Evolutionary conservation across 805 yeast genomes (phyloP).

Genomic region (Pichia manshurica): DNA sequence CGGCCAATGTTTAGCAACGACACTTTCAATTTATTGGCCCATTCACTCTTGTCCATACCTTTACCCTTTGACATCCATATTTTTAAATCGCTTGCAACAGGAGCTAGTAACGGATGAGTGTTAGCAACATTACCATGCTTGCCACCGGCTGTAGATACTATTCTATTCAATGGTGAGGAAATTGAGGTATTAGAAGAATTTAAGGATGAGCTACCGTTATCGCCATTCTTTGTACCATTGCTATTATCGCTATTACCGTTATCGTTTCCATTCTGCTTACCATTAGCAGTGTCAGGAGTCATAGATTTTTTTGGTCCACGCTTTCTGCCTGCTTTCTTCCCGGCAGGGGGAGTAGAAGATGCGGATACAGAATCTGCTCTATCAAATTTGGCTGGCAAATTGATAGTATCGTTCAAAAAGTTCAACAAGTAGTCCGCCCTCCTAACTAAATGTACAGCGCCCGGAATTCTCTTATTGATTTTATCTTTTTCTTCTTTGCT

Average conservation of each 20-base stretch:
- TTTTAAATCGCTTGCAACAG: constrained; percentile 27
- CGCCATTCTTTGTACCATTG: background rate
- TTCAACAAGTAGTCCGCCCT: constrained; percentile 81
- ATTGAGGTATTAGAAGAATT: too few relatives aligned
- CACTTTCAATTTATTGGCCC: constrained; percentile 27
- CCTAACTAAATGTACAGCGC: constrained; percentile 86
- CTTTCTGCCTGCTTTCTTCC: constrained; percentile 15
- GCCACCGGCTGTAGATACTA: background rate
- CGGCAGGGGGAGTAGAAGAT: constrained; percentile 11
- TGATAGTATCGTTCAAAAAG: constrained; percentile 48
- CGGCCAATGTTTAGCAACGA: constrained; percentile 28
- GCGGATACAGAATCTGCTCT: background rate
- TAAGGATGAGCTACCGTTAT: background rate
- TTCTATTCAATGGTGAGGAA: constrained; percentile 1
- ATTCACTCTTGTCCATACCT: constrained; percentile 28
- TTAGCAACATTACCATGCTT: background rate
- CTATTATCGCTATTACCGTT: background rate
- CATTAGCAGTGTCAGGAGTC: constrained; percentile 18
- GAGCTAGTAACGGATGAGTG: constrained; percentile 23
- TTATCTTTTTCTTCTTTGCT: constrained; percentile 35
- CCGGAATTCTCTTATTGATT: constrained; percentile 66
- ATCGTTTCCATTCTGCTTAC: background rate
- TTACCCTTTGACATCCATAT: constrained; percentile 30
- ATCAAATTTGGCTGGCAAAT: constrained; percentile 4
- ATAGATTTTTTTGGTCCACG: constrained; percentile 21